phyloP scores from a whole-genome alignment of 768 basidiomycete genomes.

The Russula brevipes region DNA sequence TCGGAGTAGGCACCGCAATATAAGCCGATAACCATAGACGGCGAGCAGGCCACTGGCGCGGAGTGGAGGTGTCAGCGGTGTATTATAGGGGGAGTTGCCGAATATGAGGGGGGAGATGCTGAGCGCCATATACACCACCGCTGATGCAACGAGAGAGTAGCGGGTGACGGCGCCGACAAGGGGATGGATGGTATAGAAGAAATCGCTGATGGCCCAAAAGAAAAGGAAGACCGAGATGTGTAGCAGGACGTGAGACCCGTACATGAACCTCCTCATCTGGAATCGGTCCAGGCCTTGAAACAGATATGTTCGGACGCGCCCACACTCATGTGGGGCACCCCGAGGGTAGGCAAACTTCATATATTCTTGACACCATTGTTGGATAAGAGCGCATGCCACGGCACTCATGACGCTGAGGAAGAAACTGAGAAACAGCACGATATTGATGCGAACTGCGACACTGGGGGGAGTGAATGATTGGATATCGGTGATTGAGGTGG shows the following conservation, averaged over 20 bases:
- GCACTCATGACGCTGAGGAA: slow-evolving; percentile 15
- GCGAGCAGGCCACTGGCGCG: background rate
- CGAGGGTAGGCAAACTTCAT: background rate
- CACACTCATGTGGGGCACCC: slow-evolving; percentile 11
- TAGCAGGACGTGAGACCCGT: slow-evolving; percentile 9
- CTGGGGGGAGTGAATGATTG: background rate
- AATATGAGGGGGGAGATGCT: slow-evolving; percentile 14
- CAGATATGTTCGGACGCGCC: slow-evolving; percentile 12
- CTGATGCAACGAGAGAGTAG: background rate
- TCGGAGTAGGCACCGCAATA: background rate
- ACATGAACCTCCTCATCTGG: slow-evolving; percentile 12
- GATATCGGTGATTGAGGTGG: too few relatives aligned
- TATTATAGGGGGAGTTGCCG: slow-evolving; percentile 14
- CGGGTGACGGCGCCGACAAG: background rate
- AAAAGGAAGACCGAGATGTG: slow-evolving; percentile 17
- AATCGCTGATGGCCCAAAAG: slow-evolving; percentile 16
- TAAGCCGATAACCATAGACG: background rate
- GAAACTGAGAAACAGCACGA: slow-evolving; percentile 18
- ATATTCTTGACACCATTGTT: slow-evolving; percentile 20
- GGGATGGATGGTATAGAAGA: slow-evolving; percentile 4
- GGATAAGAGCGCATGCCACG: slow-evolving; percentile 14
- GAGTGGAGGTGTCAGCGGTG: slow-evolving; percentile 13
- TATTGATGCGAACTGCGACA: slow-evolving; percentile 14
- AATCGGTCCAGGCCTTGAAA: slow-evolving; percentile 8
- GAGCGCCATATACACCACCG: slow-evolving; percentile 3